Evolutionary conservation across 2,329 filamentous ascomycete species (phyloP).

Genomic region (Lasiodiplodia gonubiensis): DNA sequence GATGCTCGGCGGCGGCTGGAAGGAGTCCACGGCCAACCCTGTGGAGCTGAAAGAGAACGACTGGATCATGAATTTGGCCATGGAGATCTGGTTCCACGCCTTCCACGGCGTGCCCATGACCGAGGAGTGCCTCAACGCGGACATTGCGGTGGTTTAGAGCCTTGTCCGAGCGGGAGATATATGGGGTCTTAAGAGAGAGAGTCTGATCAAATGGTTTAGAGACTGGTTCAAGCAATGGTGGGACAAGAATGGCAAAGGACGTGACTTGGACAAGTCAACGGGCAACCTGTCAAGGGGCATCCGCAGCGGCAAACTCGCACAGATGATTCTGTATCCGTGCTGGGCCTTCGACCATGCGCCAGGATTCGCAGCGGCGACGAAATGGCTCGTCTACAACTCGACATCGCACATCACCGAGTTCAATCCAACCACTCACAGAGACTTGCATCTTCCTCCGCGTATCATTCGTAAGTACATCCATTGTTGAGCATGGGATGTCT

Average conservation of each 20-base stretch:
- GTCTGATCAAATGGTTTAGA: neutral
- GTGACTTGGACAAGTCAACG: neutral
- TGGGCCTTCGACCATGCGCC: conserved; percentile 38
- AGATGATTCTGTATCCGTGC: conserved; percentile 37
- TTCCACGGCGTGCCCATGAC: neutral
- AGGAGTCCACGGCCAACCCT: neutral
- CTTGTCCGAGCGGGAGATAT: neutral
- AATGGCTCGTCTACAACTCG: conserved; percentile 41
- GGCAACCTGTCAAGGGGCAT: neutral
- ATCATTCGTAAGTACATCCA: neutral
- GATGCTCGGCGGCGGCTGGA: neutral
- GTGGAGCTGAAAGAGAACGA: neutral
- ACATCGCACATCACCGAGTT: conserved; percentile 38
- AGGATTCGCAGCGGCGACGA: conserved; percentile 38
- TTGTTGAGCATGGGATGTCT: no score
- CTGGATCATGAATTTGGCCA: neutral
- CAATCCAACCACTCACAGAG: conserved; percentile 31
- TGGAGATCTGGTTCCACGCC: neutral
- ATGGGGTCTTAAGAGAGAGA: neutral
- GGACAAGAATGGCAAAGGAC: neutral
- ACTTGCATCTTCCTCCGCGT: neutral
- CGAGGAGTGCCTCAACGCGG: neutral
- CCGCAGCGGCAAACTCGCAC: neutral
- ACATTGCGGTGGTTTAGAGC: neutral
- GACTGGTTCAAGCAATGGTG: neutral